Evolutionary conservation across 345 rosid genomes (phyloP).

Genomic region (Kernera saxatilis): DNA sequence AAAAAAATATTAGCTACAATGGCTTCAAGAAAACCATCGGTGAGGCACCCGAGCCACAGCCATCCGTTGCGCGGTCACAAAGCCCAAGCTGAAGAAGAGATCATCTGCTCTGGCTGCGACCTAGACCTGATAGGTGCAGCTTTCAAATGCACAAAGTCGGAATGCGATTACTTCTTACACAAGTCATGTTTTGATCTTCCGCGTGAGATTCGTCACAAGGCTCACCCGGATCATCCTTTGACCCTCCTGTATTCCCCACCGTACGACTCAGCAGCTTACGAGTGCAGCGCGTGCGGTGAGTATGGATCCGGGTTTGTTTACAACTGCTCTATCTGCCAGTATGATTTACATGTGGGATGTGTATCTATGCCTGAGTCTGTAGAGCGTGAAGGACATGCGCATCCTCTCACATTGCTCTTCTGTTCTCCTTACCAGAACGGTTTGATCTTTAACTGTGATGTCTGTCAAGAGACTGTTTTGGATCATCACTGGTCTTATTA

Average conservation of each 20-base stretch:
- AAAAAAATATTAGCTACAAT: neutral
- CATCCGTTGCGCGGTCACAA: constrained; percentile 30
- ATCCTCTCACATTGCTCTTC: constrained; percentile 11
- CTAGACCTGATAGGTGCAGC: constrained; percentile 22
- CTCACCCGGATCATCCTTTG: constrained; percentile 29
- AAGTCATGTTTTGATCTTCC: constrained; percentile 35
- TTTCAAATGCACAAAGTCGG: constrained; percentile 32
- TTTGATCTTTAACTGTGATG: neutral
- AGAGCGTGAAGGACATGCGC: constrained; percentile 25
- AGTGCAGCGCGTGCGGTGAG: constrained; percentile 17
- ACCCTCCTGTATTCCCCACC: constrained; percentile 22
- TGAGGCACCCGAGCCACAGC: constrained; percentile 28
- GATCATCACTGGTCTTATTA: constrained; percentile 25
- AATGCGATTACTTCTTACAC: constrained; percentile 28
- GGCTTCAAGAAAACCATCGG: constrained; percentile 26
- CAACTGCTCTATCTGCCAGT: constrained; percentile 18
- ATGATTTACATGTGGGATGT: constrained; percentile 22
- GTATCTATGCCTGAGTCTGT: constrained; percentile 14
- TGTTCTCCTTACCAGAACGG: constrained; percentile 21
- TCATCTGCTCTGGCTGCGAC: constrained; percentile 28
- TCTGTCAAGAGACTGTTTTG: constrained; percentile 13
- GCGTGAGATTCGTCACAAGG: constrained; percentile 11
- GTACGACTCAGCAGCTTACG: constrained; percentile 12
- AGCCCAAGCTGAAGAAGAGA: constrained; percentile 24
- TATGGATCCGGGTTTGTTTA: constrained; percentile 26